phyloP scores from a whole-genome alignment of 2,329 filamentous ascomycete species.

The Venturia effusa region DNA sequence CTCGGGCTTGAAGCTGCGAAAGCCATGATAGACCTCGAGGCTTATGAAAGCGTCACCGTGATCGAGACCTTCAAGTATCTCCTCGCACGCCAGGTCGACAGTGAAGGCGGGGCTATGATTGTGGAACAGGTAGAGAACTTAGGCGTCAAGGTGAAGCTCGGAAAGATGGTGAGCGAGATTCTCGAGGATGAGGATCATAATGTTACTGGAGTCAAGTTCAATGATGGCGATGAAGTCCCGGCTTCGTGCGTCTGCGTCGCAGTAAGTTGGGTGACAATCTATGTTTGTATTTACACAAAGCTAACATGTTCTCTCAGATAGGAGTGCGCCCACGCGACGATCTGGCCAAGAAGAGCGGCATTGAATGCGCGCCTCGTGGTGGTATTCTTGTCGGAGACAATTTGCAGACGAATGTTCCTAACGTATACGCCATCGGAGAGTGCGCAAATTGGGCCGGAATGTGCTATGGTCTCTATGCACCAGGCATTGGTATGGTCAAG shows the following conservation, averaged over 20 bases:
- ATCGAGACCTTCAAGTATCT: constrained; percentile 78
- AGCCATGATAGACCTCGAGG: constrained; percentile 76
- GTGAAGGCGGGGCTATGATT: constrained; percentile 69
- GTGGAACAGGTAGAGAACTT: constrained; percentile 68
- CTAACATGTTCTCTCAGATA: constrained; percentile 37
- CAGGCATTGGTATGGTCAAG: constrained; percentile 66
- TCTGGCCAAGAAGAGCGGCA: constrained; percentile 56
- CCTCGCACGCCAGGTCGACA: constrained; percentile 69
- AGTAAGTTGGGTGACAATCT: constrained; percentile 24
- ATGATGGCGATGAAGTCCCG: constrained; percentile 65
- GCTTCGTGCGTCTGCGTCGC: constrained; percentile 82
- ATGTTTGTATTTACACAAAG: background rate
- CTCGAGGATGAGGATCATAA: constrained; percentile 54
- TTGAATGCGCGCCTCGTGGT: constrained; percentile 60
- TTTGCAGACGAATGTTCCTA: constrained; percentile 56
- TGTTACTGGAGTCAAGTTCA: constrained; percentile 65
- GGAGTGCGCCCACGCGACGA: constrained; percentile 75
- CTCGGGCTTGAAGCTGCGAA: constrained; percentile 83
- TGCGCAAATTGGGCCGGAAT: constrained; percentile 82
- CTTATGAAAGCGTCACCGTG: constrained; percentile 62
- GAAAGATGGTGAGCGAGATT: constrained; percentile 62
- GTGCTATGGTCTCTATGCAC: constrained; percentile 78
- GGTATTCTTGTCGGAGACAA: constrained; percentile 64
- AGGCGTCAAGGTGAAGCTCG: constrained; percentile 69
- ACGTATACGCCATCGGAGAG: constrained; percentile 81